phyloP scores from a whole-genome alignment of 176 grass and related monocot species.

The Hsuehochloa calcarea region DNA sequence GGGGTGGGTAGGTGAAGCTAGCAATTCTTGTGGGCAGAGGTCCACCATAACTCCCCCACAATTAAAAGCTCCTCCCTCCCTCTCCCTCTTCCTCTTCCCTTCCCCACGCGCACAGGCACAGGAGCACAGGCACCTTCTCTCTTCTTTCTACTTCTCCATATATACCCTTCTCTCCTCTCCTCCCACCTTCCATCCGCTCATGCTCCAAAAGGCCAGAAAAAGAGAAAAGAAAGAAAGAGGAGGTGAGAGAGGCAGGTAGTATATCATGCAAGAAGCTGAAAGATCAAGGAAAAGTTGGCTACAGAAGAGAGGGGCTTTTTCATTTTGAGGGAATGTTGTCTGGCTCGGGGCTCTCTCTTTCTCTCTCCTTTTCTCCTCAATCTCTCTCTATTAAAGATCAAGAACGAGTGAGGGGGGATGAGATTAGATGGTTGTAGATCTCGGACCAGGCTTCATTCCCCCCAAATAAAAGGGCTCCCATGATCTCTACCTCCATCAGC shows the following conservation, averaged over 20 bases:
- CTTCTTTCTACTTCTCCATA: not conserved
- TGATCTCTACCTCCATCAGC: not conserved
- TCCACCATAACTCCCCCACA: too few species aligned
- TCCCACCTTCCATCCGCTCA: conserved; percentile 1
- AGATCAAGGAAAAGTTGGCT: conserved; percentile 18
- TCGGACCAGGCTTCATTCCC: conserved; percentile 98
- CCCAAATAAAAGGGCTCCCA: conserved; percentile 58
- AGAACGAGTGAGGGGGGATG: not conserved
- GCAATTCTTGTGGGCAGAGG: too few species aligned
- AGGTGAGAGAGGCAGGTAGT: not conserved
- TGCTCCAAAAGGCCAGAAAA: conserved; percentile 14
- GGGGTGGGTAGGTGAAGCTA: too few species aligned
- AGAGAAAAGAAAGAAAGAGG: not conserved
- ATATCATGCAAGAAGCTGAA: not conserved
- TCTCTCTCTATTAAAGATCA: not conserved
- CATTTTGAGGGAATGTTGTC: conserved; percentile 72
- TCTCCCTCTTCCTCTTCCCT: too few species aligned
- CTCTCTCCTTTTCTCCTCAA: not conserved
- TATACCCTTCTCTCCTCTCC: not conserved
- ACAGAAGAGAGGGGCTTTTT: conserved; percentile 36
- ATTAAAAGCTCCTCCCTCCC: too few species aligned
- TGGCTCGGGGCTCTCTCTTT: conserved; percentile 53
- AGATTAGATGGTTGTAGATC: conserved; percentile 44
- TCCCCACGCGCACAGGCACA: too few species aligned
- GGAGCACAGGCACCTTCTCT: not conserved